Evolutionary conservation across 768 basidiomycete genomes (phyloP), one percentile per base, ranked within the genome.

Genomic region (Trametes maxima): DNA sequence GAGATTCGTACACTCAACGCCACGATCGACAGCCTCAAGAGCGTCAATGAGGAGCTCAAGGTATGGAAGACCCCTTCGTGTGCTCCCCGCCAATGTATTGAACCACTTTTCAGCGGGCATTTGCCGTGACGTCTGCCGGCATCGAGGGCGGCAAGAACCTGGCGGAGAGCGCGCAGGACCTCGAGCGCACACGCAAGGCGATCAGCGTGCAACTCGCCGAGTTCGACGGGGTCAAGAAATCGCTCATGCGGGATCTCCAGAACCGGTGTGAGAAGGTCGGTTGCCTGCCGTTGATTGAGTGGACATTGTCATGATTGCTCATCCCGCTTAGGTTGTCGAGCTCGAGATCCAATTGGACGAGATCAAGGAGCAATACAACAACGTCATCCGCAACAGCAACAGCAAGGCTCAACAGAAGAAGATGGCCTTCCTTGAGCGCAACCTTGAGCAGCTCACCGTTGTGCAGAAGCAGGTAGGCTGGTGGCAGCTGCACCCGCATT

Each of bases 361-460:
- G 73, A 94, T 97, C 75, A 93, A 92, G 74, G 97, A 99, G 76
- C 95, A 98, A 72, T 99, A 99, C 77, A 96, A 95, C 79, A 96
- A 95, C 72, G 94, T 98, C 60, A 95, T 97, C 69, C 90, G 94
- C 64, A 97, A 97, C 74, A 95, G 94, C 78, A 98, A 98, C 76
- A 95, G 90, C 75, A 95, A 96, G 74, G 94, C 96, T 7, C 97
- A 99, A 68, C 94, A 96, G 78, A 95, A 96, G 85, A 98, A 98
- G 84, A 95, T 98, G 91, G 92, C 94, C 13, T 97, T 98, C 84
- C 76, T 99, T 56, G 95, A 98, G 72, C 90, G 96, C 54, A 99
- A 98, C 71, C 79, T 99, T 54, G 95, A 98, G 70, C 94, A 96
- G 71, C 78, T 98, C 65, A 96, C 95, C 25, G 76, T 93, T 54